A percentile compares a stretch with the other conserved stretches of the same genome.
Evolutionary conservation across 805 yeast species (phyloP).

Genomic region (Yarrowia sp.): DNA sequence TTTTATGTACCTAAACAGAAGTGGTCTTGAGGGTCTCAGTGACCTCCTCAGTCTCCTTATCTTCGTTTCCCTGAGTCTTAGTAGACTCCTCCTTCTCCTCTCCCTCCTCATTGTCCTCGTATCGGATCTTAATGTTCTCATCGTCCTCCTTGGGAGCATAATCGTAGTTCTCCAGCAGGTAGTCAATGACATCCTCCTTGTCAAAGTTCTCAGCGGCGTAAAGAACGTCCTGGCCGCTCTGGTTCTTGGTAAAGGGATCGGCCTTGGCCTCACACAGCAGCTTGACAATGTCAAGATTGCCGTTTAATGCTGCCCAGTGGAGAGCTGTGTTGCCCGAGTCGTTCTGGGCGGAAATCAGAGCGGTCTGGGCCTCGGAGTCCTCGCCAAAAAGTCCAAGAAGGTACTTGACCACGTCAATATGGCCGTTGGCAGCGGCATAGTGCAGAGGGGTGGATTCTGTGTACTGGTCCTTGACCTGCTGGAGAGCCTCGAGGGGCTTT

Average conservation of each 20-base stretch:
- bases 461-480: constrained; percentile 67
- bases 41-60: constrained; percentile 17
- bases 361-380: constrained; percentile 47
- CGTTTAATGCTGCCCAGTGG: constrained; percentile 96
- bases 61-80: background rate
- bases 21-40: constrained; percentile 34
- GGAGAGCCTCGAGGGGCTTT: constrained; percentile 49
- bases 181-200: constrained; percentile 77
- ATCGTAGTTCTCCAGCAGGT: constrained; percentile 74
- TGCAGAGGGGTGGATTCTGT: constrained; percentile 82
- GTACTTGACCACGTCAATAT: constrained; percentile 68
- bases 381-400: constrained; percentile 52
- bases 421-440: constrained; percentile 97
- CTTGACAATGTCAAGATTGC: constrained; percentile 75
- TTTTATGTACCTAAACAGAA: constrained; percentile 30
- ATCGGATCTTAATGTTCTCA: constrained; percentile 51
- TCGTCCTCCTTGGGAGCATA: constrained; percentile 65
- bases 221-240: constrained; percentile 79
- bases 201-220: constrained; percentile 87
- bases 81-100: constrained; percentile 40
- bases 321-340: constrained; percentile 91
- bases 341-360: constrained; percentile 62
- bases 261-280: constrained; percentile 77
- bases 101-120: constrained; percentile 40
- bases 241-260: constrained; percentile 81